phyloP scores from a whole-genome alignment of 331 rosid species.

The Quercus lobata region DNA sequence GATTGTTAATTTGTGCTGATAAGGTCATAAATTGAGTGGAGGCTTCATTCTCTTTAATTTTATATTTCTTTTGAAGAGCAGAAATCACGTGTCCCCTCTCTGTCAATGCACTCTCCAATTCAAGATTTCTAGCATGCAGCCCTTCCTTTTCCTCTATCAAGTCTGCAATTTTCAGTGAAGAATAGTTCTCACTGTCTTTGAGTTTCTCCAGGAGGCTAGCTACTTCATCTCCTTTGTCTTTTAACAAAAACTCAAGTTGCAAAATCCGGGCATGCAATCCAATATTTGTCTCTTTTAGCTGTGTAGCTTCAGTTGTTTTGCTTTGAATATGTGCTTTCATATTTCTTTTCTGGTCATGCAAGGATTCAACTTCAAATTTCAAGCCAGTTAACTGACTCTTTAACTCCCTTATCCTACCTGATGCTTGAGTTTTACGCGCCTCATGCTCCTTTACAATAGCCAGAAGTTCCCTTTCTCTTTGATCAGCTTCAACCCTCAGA shows the following conservation, averaged over 20 bases:
- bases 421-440: slow-evolving; percentile 39
- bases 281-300: slow-evolving; percentile 19
- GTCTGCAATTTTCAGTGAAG: slow-evolving; percentile 14
- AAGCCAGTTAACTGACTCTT: slow-evolving; percentile 39
- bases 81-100: slow-evolving; percentile 32
- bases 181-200: slow-evolving; percentile 23
- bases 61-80: slow-evolving; percentile 12
- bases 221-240: slow-evolving; percentile 30
- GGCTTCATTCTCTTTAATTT: slow-evolving; percentile 24
- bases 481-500: slow-evolving; percentile 47
- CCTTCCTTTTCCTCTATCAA: slow-evolving; percentile 39
- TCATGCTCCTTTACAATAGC: slow-evolving; percentile 48
- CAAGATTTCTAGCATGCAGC: slow-evolving; percentile 35
- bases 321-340: slow-evolving; percentile 40
- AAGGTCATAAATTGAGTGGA: slow-evolving; percentile 26
- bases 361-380: slow-evolving; percentile 50
- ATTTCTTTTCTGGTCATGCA: slow-evolving; percentile 45
- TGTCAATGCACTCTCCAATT: slow-evolving; percentile 38
- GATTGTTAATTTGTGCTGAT: slow-evolving; percentile 17
- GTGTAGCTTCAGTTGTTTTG: slow-evolving; percentile 24
- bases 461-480: slow-evolving; percentile 49
- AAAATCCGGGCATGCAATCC: slow-evolving; percentile 20
- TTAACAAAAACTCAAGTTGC: slow-evolving; percentile 40
- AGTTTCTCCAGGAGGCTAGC: slow-evolving; percentile 23
- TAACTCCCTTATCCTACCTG: slow-evolving; percentile 37